phyloP scores from a whole-genome alignment of 768 basidiomycete genomes.

The Lactarius psammicola region DNA sequence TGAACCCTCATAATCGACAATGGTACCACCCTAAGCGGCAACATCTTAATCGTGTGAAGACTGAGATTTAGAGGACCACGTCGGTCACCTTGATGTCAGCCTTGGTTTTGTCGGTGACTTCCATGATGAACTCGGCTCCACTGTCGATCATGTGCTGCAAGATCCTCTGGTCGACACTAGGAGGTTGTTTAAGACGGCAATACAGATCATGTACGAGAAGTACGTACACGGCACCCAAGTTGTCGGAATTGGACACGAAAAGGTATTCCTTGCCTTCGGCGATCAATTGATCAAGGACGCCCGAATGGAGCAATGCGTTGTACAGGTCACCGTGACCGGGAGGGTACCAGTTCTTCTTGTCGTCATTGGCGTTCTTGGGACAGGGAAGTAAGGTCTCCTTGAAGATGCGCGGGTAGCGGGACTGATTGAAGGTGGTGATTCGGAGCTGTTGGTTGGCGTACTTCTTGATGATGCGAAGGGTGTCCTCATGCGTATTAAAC shows the following conservation, averaged over 20 bases:
- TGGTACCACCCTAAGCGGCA: constrained; percentile 50
- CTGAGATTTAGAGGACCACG: not conserved
- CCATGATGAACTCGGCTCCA: constrained; percentile 69
- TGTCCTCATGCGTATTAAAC: constrained; percentile 80
- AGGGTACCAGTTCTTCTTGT: constrained; percentile 75
- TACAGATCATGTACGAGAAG: not conserved
- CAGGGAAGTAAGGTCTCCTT: constrained; percentile 66
- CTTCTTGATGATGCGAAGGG: constrained; percentile 74
- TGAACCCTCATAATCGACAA: constrained; percentile 66
- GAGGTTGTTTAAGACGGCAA: constrained; percentile 17
- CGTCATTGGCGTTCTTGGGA: constrained; percentile 53
- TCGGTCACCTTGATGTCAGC: constrained; percentile 61
- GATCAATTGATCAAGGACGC: constrained; percentile 69
- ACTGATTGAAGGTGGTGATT: constrained; percentile 70
- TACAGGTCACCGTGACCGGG: constrained; percentile 77
- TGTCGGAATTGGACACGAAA: constrained; percentile 77
- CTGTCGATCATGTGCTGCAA: constrained; percentile 63
- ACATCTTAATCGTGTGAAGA: not conserved
- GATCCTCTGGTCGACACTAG: constrained; percentile 67
- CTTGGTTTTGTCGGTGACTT: constrained; percentile 82
- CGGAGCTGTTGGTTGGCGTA: constrained; percentile 77
- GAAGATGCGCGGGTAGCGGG: constrained; percentile 70
- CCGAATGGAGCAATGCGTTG: constrained; percentile 67
- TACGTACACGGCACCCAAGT: constrained; percentile 62
- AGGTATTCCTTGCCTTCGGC: constrained; percentile 74